phyloP scores from a whole-genome alignment of 306 rosid species.

The Dalbergia cochinchinensis region DNA sequence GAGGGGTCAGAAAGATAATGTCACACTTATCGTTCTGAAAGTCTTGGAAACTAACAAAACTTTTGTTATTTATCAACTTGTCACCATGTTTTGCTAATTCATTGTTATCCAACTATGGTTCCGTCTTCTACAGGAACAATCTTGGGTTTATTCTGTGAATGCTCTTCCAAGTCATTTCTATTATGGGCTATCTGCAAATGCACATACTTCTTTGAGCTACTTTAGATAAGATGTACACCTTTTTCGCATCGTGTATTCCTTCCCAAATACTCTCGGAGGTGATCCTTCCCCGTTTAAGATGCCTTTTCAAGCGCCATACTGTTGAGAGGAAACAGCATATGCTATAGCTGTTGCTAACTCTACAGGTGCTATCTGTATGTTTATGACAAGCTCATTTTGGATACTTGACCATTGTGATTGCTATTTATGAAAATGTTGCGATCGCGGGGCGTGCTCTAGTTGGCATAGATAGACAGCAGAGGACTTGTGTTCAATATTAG shows the following conservation, averaged over 20 bases:
- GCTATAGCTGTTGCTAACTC: background rate
- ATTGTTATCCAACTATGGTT: conserved; percentile 13
- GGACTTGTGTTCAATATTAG: background rate
- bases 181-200: conserved; percentile 33
- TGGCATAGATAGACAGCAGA: background rate
- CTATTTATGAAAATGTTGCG: background rate
- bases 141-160: conserved; percentile 39
- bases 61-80: conserved; percentile 8
- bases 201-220: conserved; percentile 25
- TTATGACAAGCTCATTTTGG: conserved; percentile 13
- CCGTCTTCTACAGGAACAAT: conserved; percentile 53
- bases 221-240: conserved; percentile 28
- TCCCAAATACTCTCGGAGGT: background rate
- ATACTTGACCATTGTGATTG: conserved; percentile 6
- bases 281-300: background rate
- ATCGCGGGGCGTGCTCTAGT: background rate
- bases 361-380: background rate
- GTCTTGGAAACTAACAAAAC: background rate
- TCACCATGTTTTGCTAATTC: conserved; percentile 22
- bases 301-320: conserved; percentile 9
- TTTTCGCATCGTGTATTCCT: conserved; percentile 19
- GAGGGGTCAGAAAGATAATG: conserved; percentile 2
- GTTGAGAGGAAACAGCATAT: conserved; percentile 10
- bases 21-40: background rate
- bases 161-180: conserved; percentile 33